A percentile compares a stretch with the other conserved stretches of the same genome.
phyloP scores from a whole-genome alignment of 208 protist genomes.

The Phytomonas sp. region DNA sequence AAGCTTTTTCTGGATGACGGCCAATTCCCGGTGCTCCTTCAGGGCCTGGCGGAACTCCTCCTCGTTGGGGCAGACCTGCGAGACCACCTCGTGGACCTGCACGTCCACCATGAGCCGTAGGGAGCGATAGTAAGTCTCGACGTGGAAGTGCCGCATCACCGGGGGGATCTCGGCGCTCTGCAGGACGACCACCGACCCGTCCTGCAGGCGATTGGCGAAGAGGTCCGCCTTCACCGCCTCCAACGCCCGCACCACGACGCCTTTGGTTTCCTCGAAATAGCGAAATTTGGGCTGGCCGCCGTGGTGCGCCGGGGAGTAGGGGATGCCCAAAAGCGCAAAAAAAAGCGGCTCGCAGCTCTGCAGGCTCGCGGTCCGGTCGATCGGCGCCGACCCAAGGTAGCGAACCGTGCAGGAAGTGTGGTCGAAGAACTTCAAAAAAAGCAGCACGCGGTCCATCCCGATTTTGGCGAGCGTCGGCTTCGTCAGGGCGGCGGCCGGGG shows the following conservation, averaged over 20 bases:
- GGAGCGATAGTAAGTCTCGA: constrained; percentile 32
- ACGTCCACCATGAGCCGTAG: constrained; percentile 23
- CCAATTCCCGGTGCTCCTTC: constrained; percentile 15
- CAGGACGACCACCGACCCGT: constrained; percentile 35
- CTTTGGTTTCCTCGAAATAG: constrained; percentile 31
- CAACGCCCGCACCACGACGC: too few relatives aligned
- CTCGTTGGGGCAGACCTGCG: constrained; percentile 18
- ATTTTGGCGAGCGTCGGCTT: constrained; percentile 17
- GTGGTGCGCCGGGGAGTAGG: background rate
- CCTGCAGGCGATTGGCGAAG: constrained; percentile 4
- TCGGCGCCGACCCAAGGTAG: constrained; percentile 45
- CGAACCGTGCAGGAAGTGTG: constrained; percentile 33
- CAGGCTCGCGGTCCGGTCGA: constrained; percentile 34
- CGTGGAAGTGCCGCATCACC: constrained; percentile 20
- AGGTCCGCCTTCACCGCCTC: too few relatives aligned
- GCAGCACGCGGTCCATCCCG: constrained; percentile 30
- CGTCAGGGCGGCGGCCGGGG: constrained; percentile 7
- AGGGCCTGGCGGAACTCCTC: constrained; percentile 18
- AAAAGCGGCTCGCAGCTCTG: constrained; percentile 30
- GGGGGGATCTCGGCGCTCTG: constrained; percentile 34
- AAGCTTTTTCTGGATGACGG: background rate
- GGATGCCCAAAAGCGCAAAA: constrained; percentile 19
- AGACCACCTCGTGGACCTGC: constrained; percentile 30
- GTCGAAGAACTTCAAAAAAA: constrained; percentile 83
- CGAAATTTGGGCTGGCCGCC: constrained; percentile 14